Conservation (phyloP, 2,329 filamentous ascomycete species). For the Trichoderma koningii region DNA sequence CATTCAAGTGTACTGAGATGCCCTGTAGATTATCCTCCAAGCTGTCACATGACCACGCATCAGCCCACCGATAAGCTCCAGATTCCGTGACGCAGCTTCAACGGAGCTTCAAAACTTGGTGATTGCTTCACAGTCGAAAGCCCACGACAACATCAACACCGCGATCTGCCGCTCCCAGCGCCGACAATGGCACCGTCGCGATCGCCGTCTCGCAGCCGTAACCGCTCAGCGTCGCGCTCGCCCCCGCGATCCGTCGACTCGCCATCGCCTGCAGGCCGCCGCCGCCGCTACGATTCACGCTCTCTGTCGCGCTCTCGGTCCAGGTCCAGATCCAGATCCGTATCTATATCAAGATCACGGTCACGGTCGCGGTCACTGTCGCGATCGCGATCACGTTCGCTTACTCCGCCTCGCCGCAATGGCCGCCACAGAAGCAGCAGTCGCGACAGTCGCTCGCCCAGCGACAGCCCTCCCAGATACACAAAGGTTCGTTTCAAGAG, state of each 20-base stretch:
- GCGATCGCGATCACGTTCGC: conserved; percentile 36
- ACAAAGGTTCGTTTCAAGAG: conserved; percentile 52
- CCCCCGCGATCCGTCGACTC: conserved; percentile 40
- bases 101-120: no score
- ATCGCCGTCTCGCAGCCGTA: conserved; percentile 40
- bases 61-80: no score
- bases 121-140: no score
- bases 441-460: conserved; percentile 42
- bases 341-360: conserved; percentile 28
- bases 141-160: no score
- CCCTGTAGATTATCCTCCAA: no score
- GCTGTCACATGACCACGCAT: no score
- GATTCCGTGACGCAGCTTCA: no score
- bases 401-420: conserved; percentile 39
- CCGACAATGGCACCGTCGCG: conserved; percentile 34
- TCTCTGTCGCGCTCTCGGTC: conserved; percentile 32
- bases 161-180: neutral
- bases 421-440: conserved; percentile 37
- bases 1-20: no score
- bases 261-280: conserved; percentile 33
- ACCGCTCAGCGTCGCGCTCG: conserved; percentile 42
- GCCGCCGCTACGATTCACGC: conserved; percentile 41
- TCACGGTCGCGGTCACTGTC: conserved; percentile 33
- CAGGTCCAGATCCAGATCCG: conserved; percentile 27
- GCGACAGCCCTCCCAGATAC: conserved; percentile 46